These are phyloP conservation scores for Aspergillus sclerotialis DNA, from an alignment of 2,329 filamentous ascomycete genomes.

Conservation along the genomic window DNA sequence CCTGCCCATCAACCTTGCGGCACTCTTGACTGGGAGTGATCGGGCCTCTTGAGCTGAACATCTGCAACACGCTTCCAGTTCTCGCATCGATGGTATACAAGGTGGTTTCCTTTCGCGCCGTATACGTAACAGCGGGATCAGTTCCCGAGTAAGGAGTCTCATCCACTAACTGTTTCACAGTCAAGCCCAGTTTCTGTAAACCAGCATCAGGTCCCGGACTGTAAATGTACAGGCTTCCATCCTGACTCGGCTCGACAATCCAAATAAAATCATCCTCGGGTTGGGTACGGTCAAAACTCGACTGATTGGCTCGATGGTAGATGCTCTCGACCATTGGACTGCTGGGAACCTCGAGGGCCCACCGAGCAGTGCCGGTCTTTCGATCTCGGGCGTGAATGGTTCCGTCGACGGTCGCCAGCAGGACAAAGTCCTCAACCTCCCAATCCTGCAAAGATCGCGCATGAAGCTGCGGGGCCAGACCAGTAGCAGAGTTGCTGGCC, in stretches of 20 bases:
- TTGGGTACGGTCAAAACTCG: slow-evolving; percentile 50
- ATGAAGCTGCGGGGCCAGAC: slow-evolving; percentile 74
- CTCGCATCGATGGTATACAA: slow-evolving; percentile 84
- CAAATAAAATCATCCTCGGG: slow-evolving; percentile 81
- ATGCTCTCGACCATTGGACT: slow-evolving; percentile 86
- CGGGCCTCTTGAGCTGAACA: slow-evolving; percentile 70
- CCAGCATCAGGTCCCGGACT: slow-evolving; percentile 53
- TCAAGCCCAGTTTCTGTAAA: slow-evolving; percentile 42
- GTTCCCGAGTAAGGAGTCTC: slow-evolving; percentile 70
- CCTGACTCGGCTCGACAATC: slow-evolving; percentile 86
- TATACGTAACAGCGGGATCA: slow-evolving; percentile 76
- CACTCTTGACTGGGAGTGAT: slow-evolving; percentile 69
- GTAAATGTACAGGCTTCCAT: slow-evolving; percentile 84
- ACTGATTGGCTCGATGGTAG: slow-evolving; percentile 67
- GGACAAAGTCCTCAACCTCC: slow-evolving; percentile 99
- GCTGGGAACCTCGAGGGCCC: slow-evolving; percentile 71
- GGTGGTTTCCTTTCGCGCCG: slow-evolving; percentile 82
- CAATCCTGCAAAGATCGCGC: slow-evolving; percentile 98
- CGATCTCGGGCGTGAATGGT: slow-evolving; percentile 87
- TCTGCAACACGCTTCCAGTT: slow-evolving; percentile 73
- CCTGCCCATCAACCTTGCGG: slow-evolving; percentile 58
- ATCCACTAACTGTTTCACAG: slow-evolving; percentile 73
- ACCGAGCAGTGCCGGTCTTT: slow-evolving; percentile 73
- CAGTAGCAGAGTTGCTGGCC: slow-evolving; percentile 55
- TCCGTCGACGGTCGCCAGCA: slow-evolving; percentile 99